Percentiles rank a stretch among this genome's conserved stretches.
phyloP scores from a whole-genome alignment of 495 filamentous ascomycete genomes.

The Letharia columbiana region DNA sequence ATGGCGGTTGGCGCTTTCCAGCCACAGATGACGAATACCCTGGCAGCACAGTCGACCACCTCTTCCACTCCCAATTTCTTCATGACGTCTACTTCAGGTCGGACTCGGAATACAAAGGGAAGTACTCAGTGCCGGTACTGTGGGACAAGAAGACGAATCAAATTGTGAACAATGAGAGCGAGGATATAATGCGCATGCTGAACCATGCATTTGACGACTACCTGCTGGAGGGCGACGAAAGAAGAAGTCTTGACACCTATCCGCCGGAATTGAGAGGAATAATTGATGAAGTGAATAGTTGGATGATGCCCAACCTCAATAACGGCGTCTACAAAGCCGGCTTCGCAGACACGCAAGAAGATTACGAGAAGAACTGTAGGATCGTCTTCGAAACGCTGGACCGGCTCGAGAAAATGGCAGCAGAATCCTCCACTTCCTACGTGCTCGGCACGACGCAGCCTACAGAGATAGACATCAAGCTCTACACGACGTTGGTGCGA shows the following conservation, averaged over 20 bases:
- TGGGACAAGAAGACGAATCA: slow-evolving; percentile 45
- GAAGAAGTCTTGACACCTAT: slow-evolving; percentile 37
- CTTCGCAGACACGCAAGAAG: slow-evolving; percentile 41
- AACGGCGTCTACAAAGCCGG: slow-evolving; percentile 48
- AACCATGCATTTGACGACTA: slow-evolving; percentile 40
- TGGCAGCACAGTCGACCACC: slow-evolving; percentile 42
- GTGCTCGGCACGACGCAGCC: slow-evolving; percentile 36
- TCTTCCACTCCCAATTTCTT: slow-evolving; percentile 42
- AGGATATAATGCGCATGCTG: slow-evolving; percentile 44
- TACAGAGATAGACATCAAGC: slow-evolving; percentile 45
- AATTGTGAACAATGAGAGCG: slow-evolving; percentile 47
- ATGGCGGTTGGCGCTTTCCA: slow-evolving; percentile 46
- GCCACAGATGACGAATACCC: slow-evolving; percentile 40
- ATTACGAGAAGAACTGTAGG: slow-evolving; percentile 38
- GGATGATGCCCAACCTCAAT: slow-evolving; percentile 42
- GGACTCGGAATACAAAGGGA: slow-evolving; percentile 43
- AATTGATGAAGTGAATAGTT: slow-evolving; percentile 39
- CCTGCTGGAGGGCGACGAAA: slow-evolving; percentile 27
- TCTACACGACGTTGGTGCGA: slow-evolving; percentile 43
- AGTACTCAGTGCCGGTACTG: slow-evolving; percentile 47
- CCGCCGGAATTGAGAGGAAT: slow-evolving; percentile 33
- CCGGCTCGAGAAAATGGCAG: slow-evolving; percentile 40
- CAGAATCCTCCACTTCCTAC: slow-evolving; percentile 38
- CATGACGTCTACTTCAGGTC: slow-evolving; percentile 47
- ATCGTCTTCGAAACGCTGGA: slow-evolving; percentile 46